Evolutionary conservation across 1,139 yeast genomes (phyloP).

Genomic region (Geotrichum cucujoidarum): DNA sequence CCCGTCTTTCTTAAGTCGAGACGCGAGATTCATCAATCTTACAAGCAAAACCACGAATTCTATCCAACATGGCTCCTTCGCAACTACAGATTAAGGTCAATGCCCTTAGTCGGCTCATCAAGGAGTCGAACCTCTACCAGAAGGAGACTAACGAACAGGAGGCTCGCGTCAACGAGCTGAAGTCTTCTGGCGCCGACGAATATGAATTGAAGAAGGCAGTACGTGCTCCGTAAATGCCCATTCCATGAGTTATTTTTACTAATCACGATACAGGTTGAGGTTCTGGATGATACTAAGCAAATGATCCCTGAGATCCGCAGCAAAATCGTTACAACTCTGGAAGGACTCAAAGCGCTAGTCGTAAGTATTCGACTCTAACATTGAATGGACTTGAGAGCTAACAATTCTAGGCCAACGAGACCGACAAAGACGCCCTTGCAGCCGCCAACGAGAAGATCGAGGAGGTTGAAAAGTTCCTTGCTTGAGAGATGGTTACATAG

Average conservation of each 20-base stretch:
- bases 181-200: conserved; percentile 48
- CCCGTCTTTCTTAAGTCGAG: no score
- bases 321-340: conserved; percentile 49
- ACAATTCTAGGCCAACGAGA: background rate
- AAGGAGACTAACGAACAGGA: conserved; percentile 63
- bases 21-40: no score
- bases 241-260: background rate
- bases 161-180: conserved; percentile 41
- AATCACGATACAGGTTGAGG: conserved; percentile 42
- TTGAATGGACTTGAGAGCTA: background rate
- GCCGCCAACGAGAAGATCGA: conserved; percentile 40
- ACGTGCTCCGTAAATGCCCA: conserved; percentile 19
- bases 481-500: conserved; percentile 50
- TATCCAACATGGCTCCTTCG: conserved; percentile 70
- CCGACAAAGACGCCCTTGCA: conserved; percentile 39
- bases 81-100: conserved; percentile 68
- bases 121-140: conserved; percentile 63
- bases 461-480: conserved; percentile 32
- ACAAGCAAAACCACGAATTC: no score
- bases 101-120: conserved; percentile 67
- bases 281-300: conserved; percentile 61
- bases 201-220: conserved; percentile 65
- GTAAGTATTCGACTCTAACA: conserved; percentile 24
- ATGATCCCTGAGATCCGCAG: conserved; percentile 59
- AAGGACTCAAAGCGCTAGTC: conserved; percentile 43